These are phyloP conservation scores for Candida suzukii DNA, from an alignment of 805 yeast species.

Conservation along the genomic window DNA sequence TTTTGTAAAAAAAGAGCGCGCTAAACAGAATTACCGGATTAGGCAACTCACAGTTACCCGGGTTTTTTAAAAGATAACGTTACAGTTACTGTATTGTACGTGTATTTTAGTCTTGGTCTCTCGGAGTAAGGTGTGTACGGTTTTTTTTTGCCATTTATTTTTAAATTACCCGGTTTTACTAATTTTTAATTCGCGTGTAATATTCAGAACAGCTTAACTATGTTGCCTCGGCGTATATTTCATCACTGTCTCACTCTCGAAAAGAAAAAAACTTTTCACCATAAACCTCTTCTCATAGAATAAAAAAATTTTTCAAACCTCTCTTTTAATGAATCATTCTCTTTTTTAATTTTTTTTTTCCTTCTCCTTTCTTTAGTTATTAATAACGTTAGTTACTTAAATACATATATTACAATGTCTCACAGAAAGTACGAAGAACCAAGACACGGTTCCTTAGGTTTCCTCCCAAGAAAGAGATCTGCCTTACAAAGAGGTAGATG, in stretches of 20 bases:
- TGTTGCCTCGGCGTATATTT: background rate
- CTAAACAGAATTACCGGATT: background rate
- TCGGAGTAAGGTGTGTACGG: too few species aligned
- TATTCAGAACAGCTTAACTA: background rate
- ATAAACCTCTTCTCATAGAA: background rate
- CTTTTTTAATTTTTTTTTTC: background rate
- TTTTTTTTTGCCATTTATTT: too few species aligned
- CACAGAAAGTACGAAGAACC: constrained; percentile 99
- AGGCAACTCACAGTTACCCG: background rate
- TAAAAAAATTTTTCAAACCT: background rate
- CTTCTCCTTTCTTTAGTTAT: constrained; percentile 1
- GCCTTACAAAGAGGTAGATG: constrained; percentile 97
- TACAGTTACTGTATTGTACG: too few species aligned
- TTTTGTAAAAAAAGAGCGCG: background rate
- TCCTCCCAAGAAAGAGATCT: constrained; percentile 99
- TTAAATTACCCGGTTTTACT: too few species aligned
- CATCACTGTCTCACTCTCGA: too few species aligned
- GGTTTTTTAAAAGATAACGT: too few species aligned
- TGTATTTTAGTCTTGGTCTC: too few species aligned
- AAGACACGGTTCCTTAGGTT: constrained; percentile 99
- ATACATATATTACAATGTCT: constrained; percentile 54
- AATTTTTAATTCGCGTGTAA: background rate
- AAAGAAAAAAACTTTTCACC: too few species aligned
- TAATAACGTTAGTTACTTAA: constrained; percentile 3
- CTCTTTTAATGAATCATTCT: background rate